These are phyloP conservation scores for Candida coleopterorum DNA, from an alignment of 805 yeast species.

Conservation along the genomic window DNA sequence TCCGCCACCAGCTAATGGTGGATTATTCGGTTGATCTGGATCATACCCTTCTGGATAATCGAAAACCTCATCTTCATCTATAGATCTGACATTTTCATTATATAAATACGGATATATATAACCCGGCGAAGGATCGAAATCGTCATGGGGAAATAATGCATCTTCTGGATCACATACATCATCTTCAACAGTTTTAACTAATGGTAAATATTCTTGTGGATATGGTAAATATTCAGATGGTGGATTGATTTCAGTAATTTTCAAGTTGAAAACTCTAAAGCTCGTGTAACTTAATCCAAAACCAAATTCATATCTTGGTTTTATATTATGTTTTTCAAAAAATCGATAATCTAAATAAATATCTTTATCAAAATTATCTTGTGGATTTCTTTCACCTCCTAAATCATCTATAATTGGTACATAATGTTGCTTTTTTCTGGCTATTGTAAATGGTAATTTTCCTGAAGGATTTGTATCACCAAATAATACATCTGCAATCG, in stretches of 20 bases:
- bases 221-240: conserved; percentile 44
- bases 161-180: conserved; percentile 52
- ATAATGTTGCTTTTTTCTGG: conserved; percentile 44
- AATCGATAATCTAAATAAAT: conserved; percentile 52
- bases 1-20: conserved; percentile 45
- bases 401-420: conserved; percentile 41
- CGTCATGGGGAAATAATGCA: conserved; percentile 49
- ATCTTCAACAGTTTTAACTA: conserved; percentile 38
- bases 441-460: conserved; percentile 58
- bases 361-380: conserved; percentile 44
- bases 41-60: conserved; percentile 36
- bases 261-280: conserved; percentile 31
- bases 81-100: conserved; percentile 27
- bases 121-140: conserved; percentile 50
- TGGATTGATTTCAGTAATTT: conserved; percentile 36
- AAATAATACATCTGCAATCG: conserved; percentile 53
- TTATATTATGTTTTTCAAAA: conserved; percentile 51
- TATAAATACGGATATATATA: conserved; percentile 52
- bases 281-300: conserved; percentile 55
- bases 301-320: conserved; percentile 60
- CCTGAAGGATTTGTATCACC: conserved; percentile 65
- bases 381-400: conserved; percentile 27
- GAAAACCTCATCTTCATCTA: conserved; percentile 33
- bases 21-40: conserved; percentile 31
- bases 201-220: conserved; percentile 43